Evolutionary conservation across 345 rosid genomes (phyloP), one percentile per base, ranked within the genome.

Genomic region (Populus deltoides): DNA sequence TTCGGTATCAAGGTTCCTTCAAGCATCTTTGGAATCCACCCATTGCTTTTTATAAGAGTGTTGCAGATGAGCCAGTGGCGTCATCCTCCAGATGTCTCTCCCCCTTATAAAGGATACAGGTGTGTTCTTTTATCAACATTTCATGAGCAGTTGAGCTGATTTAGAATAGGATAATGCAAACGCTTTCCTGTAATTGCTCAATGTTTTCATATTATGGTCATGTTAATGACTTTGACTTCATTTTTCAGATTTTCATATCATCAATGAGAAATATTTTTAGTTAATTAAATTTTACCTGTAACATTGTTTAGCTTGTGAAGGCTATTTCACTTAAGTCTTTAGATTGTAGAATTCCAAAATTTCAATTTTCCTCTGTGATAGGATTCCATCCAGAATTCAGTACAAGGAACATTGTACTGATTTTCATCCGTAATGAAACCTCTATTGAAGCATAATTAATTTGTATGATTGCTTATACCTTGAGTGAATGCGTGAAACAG

Each of bases 81-180:
- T 43, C 90, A 86, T 68, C 95, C 99, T 73, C 83, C 81, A 11
- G 90, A 90, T 67, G 74, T 89, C 33, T 70, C 89, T 67, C 86
- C 94, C 18, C 99, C 98, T 81, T 92, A 91, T 75, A 93, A 96
- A 77, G 98, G 98, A 79, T 93, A 93, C 89, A 90, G 97, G 99
- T 93, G 39, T 22, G 45, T 35, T 31, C 51, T 43, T 24, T 27
- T 70, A 22, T 13, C 53, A 39, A 43, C 8, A 13, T 33, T 33
- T 43, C 65, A 59, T 59, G 5, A 0, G 29, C 65, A 59, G 4
- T 59, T 10, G 29, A 8, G 13, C 24, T 1, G 24, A 24, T 59
- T 59, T n/a, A 24, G 65, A 59, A 59, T 59, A 59, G 72, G 12
- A 70, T n/a, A 36, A 36, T 13, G 6, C 27, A n/a, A 18, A 35